Percentiles rank a stretch among this genome's conserved stretches.
Evolutionary conservation across 345 rosid species (phyloP).

Genomic region (Salix dunnii): DNA sequence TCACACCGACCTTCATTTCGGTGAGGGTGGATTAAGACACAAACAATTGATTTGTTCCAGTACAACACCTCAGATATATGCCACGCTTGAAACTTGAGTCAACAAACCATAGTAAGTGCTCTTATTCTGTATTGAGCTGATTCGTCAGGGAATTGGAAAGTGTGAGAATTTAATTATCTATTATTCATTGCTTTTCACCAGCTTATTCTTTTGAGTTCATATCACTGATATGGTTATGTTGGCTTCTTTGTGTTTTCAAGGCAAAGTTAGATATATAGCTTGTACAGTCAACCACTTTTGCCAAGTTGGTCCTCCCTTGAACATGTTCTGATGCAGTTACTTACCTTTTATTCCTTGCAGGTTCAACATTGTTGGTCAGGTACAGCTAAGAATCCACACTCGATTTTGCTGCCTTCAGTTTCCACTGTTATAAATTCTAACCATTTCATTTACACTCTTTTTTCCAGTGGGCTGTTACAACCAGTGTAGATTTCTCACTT

Average conservation of each 20-base stretch:
- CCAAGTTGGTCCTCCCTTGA: background rate
- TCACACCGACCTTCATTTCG: background rate
- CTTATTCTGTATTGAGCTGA: background rate
- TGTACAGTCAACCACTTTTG: background rate
- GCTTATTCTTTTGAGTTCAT: background rate
- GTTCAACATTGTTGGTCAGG: constrained; percentile 99
- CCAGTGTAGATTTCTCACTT: constrained; percentile 65
- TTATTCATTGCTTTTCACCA: background rate
- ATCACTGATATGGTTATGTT: background rate
- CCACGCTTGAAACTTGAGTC: background rate
- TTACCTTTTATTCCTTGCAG: constrained; percentile 44
- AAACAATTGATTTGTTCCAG: background rate
- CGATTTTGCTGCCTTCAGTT: constrained; percentile 5
- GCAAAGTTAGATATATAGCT: background rate
- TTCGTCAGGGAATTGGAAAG: background rate
- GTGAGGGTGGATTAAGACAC: background rate
- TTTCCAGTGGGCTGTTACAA: constrained; percentile 90
- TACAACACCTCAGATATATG: background rate
- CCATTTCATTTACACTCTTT: background rate
- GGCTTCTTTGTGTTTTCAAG: background rate
- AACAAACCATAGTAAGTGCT: background rate
- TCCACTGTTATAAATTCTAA: constrained; percentile 15
- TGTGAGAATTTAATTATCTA: background rate
- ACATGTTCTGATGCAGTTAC: constrained; percentile 23
- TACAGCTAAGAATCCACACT: constrained; percentile 16